Base-by-base conservation (phyloP, 768 basidiomycete species). In the Rhizopogon sp. region DNA sequence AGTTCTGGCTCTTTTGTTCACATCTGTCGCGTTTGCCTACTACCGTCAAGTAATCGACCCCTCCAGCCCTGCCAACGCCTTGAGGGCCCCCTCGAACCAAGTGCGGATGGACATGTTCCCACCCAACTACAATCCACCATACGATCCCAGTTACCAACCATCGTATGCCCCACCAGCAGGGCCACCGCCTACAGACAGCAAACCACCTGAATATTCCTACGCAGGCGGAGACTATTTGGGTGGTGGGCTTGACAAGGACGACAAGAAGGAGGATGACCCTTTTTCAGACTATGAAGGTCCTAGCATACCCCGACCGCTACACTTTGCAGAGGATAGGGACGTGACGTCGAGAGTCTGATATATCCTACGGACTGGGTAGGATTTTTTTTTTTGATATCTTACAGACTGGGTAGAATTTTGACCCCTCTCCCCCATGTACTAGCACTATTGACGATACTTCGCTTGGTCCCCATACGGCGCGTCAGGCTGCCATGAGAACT, bases 11-110 rank as follows among this genome's bases (percentile, higher is more conserved):
- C 60, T 74, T 39, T 65, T 92, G 56, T 90, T 91, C 75, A 78
- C 80, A n/a, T 58, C 77, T 46, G 62, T 89, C 60, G 80, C 84
- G 2, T 87, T 87, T 65, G 75, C 78, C 13, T 94, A 85, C 74
- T 84, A 87, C 64, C 84, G 85, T 22, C 91, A 94, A 70, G 64
- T 83, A 1, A 77, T 84, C 35, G 86, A 91, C 66, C 90, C 91
- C 1, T 67, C 78, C 3, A 81, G 80, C 58, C 68, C 76, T 39
- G 78, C 71, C 51, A 85, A 86, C 64, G 60, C 75, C 41, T 63
- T 70, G 11, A 82, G 82, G 41, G 49, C 66, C n/a, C 83, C 58
- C 56, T 72, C 54, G 17, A 66, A 67, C 54, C 74, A 70, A 61
- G 59, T 60, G 37, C 75, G 74, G 33, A 66, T 64, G 44, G 71